Evolutionary conservation across 1,284 basidiomycete genomes (phyloP).

Genomic region (Hymenochaete sp.): DNA sequence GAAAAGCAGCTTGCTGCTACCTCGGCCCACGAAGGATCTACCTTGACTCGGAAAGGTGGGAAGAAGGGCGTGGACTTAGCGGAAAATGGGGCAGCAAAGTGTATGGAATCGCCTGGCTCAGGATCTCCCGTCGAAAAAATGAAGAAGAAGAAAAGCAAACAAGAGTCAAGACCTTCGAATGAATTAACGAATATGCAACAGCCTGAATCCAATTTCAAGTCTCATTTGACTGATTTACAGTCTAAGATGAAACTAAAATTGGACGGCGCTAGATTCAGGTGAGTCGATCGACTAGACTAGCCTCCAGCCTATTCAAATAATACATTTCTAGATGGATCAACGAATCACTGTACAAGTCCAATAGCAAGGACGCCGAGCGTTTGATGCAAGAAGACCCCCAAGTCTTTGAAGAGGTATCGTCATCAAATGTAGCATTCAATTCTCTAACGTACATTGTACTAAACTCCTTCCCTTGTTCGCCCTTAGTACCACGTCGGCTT

Average conservation of each 20-base stretch:
- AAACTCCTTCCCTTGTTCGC: conserved; percentile 14
- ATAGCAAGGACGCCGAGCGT: conserved; percentile 61
- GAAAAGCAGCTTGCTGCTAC: too few species aligned
- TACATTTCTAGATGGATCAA: conserved; percentile 63
- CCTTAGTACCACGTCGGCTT: conserved; percentile 85
- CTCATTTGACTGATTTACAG: conserved; percentile 63
- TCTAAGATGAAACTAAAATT: conserved; percentile 67
- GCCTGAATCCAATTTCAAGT: conserved; percentile 10
- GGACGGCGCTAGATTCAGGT: conserved; percentile 83
- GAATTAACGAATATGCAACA: background rate
- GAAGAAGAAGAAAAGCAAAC: conserved; percentile 20
- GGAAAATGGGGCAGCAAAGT: background rate
- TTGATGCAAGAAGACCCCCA: conserved; percentile 78
- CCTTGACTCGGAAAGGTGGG: too few species aligned
- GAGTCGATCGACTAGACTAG: background rate
- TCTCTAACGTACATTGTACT: background rate
- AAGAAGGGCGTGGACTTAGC: background rate
- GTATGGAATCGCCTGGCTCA: too few species aligned
- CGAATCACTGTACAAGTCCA: conserved; percentile 79
- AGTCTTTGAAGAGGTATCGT: conserved; percentile 66
- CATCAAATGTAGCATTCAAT: background rate
- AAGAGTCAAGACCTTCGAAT: background rate
- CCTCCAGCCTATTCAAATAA: conserved; percentile 8
- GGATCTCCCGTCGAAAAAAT: too few species aligned
- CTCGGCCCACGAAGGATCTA: too few species aligned